Evolutionary conservation across 148 eudicot genomes (phyloP).

Genomic region (Nepenthes mirabilis): DNA sequence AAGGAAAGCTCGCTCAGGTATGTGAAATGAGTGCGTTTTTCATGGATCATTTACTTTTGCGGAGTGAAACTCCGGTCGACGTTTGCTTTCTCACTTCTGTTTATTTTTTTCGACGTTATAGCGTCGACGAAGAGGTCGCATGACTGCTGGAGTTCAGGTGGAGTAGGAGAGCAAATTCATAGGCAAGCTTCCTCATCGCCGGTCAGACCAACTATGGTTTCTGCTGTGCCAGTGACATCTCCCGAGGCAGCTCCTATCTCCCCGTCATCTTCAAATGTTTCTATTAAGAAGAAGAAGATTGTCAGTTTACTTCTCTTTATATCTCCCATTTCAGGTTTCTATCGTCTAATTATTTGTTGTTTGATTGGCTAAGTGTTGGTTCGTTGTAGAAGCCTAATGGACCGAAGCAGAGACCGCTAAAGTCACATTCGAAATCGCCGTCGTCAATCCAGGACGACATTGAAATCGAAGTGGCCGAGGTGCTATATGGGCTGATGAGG

Average conservation of each 20-base stretch:
- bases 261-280: constrained; percentile 67
- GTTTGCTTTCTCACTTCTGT: background rate
- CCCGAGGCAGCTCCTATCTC: constrained; percentile 44
- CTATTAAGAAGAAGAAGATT: constrained; percentile 61
- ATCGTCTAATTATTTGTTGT: constrained; percentile 1
- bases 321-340: background rate
- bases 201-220: constrained; percentile 21
- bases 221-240: constrained; percentile 6
- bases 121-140: constrained; percentile 75
- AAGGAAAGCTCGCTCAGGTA: constrained; percentile 86
- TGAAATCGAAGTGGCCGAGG: constrained; percentile 94
- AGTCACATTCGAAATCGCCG: constrained; percentile 38
- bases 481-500: constrained; percentile 71
- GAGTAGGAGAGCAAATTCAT: constrained; percentile 29
- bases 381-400: constrained; percentile 65
- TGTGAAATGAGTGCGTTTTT: constrained; percentile 1
- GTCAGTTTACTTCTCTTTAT: constrained; percentile 24
- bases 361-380: constrained; percentile 4
- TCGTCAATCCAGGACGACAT: constrained; percentile 77
- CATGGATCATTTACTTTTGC: background rate
- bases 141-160: constrained; percentile 49
- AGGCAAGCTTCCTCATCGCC: constrained; percentile 53
- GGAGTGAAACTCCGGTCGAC: background rate
- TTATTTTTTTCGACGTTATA: constrained; percentile 8
- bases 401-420: constrained; percentile 55